phyloP scores from a whole-genome alignment of 1,284 basidiomycete genomes.

The Athelia psychrophila region DNA sequence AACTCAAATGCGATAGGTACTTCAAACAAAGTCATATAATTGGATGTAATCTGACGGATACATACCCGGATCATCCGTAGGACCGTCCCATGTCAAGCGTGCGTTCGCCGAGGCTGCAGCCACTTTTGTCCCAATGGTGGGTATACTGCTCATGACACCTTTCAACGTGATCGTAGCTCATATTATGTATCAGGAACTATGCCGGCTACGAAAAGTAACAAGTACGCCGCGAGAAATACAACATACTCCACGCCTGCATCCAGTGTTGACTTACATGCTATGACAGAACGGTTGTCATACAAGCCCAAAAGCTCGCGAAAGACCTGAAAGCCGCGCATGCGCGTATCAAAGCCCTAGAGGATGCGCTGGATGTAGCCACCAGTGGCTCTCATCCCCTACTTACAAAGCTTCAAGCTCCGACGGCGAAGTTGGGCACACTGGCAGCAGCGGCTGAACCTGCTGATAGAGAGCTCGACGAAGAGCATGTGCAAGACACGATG shows the following conservation, averaged over 20 bases:
- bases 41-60: background rate
- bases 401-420: slow-evolving; percentile 1
- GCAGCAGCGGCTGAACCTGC: background rate
- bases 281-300: slow-evolving; percentile 43
- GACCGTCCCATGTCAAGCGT: slow-evolving; percentile 50
- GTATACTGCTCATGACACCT: slow-evolving; percentile 1
- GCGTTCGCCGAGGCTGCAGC: slow-evolving; percentile 45
- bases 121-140: slow-evolving; percentile 50
- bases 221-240: too few species aligned
- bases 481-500: slow-evolving; percentile 17
- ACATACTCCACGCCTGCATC: background rate
- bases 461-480: slow-evolving; percentile 17
- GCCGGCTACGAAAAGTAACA: slow-evolving; percentile 53
- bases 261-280: slow-evolving; percentile 1
- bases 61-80: slow-evolving; percentile 23
- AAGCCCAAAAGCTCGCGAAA: slow-evolving; percentile 41
- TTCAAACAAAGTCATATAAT: background rate
- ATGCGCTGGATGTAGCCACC: slow-evolving; percentile 33
- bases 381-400: slow-evolving; percentile 1
- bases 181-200: slow-evolving; percentile 34
- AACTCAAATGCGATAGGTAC: slow-evolving; percentile 53
- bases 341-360: slow-evolving; percentile 56
- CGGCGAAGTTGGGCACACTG: slow-evolving; percentile 2
- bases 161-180: background rate
- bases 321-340: slow-evolving; percentile 42